These are phyloP conservation scores for Haematococcus sp. DNA, from an alignment of 139 green algal genomes.

Conservation along the genomic window DNA sequence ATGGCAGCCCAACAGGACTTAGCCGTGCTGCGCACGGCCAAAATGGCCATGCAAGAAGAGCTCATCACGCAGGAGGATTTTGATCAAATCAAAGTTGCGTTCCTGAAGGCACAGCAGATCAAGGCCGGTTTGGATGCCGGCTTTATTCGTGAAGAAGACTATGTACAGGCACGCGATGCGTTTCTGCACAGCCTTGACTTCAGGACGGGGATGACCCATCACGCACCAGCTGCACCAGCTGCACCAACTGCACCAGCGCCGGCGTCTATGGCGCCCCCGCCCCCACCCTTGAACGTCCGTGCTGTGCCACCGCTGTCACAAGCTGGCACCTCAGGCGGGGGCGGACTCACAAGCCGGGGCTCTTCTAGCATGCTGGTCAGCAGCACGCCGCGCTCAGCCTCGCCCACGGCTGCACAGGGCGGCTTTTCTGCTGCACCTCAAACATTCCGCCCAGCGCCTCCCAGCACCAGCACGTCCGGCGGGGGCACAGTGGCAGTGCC, in stretches of 20 bases:
- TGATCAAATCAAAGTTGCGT: slow-evolving; percentile 72
- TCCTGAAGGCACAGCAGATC: slow-evolving; percentile 80
- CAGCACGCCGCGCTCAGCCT: neutral
- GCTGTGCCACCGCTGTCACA: neutral
- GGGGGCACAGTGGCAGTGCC: slow-evolving; percentile 18
- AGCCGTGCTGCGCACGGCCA: slow-evolving; percentile 58
- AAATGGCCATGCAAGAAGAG: slow-evolving; percentile 70
- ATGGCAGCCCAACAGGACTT: slow-evolving; percentile 42
- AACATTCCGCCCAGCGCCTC: neutral
- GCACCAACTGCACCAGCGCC: neutral
- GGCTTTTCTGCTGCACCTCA: neutral
- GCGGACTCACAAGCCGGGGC: too few species aligned
- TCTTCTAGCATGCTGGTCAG: too few species aligned
- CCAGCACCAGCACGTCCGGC: neutral
- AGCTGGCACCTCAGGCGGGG: too few species aligned
- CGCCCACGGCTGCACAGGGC: neutral
- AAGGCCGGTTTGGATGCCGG: slow-evolving; percentile 67
- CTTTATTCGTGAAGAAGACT: slow-evolving; percentile 74
- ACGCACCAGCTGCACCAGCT: slow-evolving; percentile 3
- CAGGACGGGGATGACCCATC: neutral
- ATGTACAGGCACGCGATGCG: slow-evolving; percentile 54
- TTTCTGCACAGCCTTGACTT: slow-evolving; percentile 73
- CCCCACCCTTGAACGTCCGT: slow-evolving; percentile 8
- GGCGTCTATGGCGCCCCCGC: neutral
- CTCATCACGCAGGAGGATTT: slow-evolving; percentile 76